Evolutionary conservation across 1,284 basidiomycete genomes (phyloP), one percentile per base, ranked within the genome.

Genomic region (Cryptococcus amylolentus): DNA sequence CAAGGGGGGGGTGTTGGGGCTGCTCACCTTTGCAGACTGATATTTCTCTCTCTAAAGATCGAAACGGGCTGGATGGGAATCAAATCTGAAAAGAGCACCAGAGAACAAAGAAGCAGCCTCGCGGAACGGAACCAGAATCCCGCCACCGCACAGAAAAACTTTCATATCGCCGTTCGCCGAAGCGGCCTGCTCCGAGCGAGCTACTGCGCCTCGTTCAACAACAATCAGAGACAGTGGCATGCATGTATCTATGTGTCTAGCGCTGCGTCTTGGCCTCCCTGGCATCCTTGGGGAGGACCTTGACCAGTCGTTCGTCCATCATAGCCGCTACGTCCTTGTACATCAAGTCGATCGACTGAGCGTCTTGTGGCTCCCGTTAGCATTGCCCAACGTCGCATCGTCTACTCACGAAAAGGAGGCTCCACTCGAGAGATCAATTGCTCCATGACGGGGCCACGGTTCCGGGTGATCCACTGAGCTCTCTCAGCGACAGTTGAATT

Each of bases 361-460:
- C 63, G 16, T 14, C 31, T 35, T 20, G 26, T 13, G 26, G 18
- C 39, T 28, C 5, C 13, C 35, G 18, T 16, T 1, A 31, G 44
- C n/a, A 44, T 12, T 10, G 31, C 13, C 27, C 42, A 27, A 2
- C 20, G 48, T 23, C 27, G 10, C 5, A n/a, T 16, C 7, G 4
- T 44, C 26, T 26, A 68, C 70, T 66, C 57, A 72, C 70, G 61
- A 58, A 72, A 68, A 23, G 70, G 70, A 16, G 70, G 70, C 50
- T 72, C 67, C 16, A 72, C 54, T 52, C 70, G 67, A 5, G 41
- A 43, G 2, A 56, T 52, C 42, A 70, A 38, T 16, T 57, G 47
- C 8, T 47, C 54, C 2, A 69, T 45, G 13, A 58, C 66, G 9
- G 52, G 53, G n/a, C 49, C 35, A 10, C 60, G 51, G 20, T 61